Evolutionary conservation across 2,329 filamentous ascomycete species (phyloP).

Genomic region (Diaporthe helianthi): DNA sequence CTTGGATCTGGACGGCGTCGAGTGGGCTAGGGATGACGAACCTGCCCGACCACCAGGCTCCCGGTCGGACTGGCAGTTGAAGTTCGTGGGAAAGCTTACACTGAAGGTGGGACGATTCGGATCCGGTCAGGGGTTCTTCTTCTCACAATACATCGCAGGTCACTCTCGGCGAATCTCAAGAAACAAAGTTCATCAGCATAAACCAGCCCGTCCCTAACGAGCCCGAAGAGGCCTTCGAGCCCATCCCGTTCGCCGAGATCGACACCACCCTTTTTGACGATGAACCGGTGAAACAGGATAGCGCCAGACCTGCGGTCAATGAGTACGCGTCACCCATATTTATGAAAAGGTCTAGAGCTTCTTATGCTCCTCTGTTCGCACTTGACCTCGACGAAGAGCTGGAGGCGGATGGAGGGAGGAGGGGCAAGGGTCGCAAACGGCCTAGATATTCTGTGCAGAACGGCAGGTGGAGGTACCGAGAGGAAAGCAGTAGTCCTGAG

Average conservation of each 20-base stretch:
- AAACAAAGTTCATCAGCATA: conserved; percentile 60
- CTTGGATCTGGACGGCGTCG: conserved; percentile 72
- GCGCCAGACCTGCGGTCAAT: conserved; percentile 39
- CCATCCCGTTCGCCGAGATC: conserved; percentile 25
- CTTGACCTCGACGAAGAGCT: conserved; percentile 69
- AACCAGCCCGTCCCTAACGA: conserved; percentile 48
- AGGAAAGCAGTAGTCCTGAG: conserved; percentile 75
- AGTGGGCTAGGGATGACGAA: conserved; percentile 65
- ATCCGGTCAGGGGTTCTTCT: conserved; percentile 32
- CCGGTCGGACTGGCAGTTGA: conserved; percentile 65
- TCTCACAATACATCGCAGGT: conserved; percentile 43
- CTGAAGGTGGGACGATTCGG: conserved; percentile 50
- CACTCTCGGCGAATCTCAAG: conserved; percentile 53
- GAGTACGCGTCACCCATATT: conserved; percentile 83
- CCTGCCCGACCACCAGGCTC: conserved; percentile 57
- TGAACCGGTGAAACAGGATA: neutral
- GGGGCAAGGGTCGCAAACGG: conserved; percentile 70
- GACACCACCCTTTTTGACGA: conserved; percentile 36
- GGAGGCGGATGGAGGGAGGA: conserved; percentile 69
- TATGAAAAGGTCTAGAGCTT: conserved; percentile 72
- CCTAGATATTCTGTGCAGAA: conserved; percentile 72
- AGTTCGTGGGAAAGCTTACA: conserved; percentile 57
- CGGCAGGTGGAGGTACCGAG: conserved; percentile 76
- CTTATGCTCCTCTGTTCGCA: conserved; percentile 72
- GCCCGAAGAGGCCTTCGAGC: conserved; percentile 11